Evolutionary conservation across 2,329 filamentous ascomycete genomes (phyloP).

Genomic region (Calonectria pseudoreteaudii): DNA sequence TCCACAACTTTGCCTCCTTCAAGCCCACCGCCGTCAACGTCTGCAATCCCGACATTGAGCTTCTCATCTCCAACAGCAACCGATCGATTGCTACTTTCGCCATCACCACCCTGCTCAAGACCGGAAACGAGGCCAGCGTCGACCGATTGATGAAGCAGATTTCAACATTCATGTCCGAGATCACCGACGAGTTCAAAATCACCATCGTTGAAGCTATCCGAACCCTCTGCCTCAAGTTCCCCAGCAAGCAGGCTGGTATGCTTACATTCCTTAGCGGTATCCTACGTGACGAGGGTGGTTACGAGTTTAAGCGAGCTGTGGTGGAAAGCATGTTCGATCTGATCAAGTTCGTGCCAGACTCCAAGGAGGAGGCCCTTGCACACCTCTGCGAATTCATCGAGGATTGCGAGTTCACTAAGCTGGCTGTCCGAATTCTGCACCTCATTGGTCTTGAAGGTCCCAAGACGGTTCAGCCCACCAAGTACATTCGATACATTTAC

Average conservation of each 20-base stretch:
- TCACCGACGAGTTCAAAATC: conserved; percentile 99
- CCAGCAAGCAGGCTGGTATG: conserved; percentile 98
- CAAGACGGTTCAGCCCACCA: conserved; percentile 94
- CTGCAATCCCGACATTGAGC: conserved; percentile 98
- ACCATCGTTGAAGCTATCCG: conserved; percentile 99
- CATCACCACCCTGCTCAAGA: conserved; percentile 97
- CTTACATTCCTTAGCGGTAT: conserved; percentile 97
- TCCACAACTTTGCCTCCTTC: conserved; percentile 96
- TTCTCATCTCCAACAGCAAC: conserved; percentile 96
- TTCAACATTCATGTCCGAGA: conserved; percentile 97
- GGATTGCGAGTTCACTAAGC: conserved; percentile 98
- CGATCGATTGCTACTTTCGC: conserved; percentile 98
- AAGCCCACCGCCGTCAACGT: conserved; percentile 92
- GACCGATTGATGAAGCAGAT: conserved; percentile 99
- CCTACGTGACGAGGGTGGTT: conserved; percentile 94
- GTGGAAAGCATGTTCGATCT: conserved; percentile 99
- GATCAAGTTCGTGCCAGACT: conserved; percentile 97
- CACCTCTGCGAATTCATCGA: conserved; percentile 99
- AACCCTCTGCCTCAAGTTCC: conserved; percentile 96
- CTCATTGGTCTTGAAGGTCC: conserved; percentile 94
- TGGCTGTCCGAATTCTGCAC: conserved; percentile 94
- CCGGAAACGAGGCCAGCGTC: conserved; percentile 96
- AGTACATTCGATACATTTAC: conserved; percentile 99
- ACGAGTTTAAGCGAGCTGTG: conserved; percentile 97
- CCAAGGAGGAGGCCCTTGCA: conserved; percentile 83